phyloP scores from a whole-genome alignment of 2,329 filamentous ascomycete species.

The Aspergillus bombycis region DNA sequence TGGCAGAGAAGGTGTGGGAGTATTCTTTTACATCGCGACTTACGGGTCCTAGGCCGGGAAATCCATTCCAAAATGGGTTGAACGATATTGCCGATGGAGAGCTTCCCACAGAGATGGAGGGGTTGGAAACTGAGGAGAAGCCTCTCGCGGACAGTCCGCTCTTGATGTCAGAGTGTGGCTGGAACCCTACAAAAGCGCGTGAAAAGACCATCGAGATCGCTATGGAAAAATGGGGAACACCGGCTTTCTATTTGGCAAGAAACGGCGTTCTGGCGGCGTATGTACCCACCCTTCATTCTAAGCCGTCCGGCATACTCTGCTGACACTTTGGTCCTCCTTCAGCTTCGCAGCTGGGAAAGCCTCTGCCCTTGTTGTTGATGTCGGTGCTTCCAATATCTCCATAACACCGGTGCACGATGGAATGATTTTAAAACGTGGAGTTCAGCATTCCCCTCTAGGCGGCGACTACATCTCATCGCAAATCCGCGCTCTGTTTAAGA shows the following conservation, averaged over 20 bases:
- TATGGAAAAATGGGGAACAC: conserved; percentile 95
- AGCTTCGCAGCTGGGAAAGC: conserved; percentile 89
- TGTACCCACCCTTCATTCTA: conserved; percentile 26
- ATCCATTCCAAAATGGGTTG: conserved; percentile 74
- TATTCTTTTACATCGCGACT: conserved; percentile 86
- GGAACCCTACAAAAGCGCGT: conserved; percentile 84
- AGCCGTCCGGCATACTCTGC: neutral
- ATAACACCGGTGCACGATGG: conserved; percentile 93
- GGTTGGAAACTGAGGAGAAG: conserved; percentile 67
- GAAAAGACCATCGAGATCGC: conserved; percentile 95
- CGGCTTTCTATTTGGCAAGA: conserved; percentile 90
- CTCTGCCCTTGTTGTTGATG: conserved; percentile 87
- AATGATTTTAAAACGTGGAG: conserved; percentile 87
- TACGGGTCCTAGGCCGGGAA: conserved; percentile 72
- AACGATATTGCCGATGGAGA: conserved; percentile 67
- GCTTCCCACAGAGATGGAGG: conserved; percentile 64
- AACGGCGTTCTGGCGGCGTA: conserved; percentile 83
- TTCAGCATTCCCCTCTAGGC: conserved; percentile 81
- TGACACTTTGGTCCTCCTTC: conserved; percentile 3
- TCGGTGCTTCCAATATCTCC: conserved; percentile 85
- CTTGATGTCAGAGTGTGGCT: conserved; percentile 90
- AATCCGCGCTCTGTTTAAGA: conserved; percentile 77
- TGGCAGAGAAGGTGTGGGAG: conserved; percentile 87
- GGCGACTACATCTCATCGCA: conserved; percentile 91
- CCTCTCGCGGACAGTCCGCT: conserved; percentile 86